Evolutionary conservation across 139 green algal genomes (phyloP).

Genomic region (Chlorella sorokiniana): DNA sequence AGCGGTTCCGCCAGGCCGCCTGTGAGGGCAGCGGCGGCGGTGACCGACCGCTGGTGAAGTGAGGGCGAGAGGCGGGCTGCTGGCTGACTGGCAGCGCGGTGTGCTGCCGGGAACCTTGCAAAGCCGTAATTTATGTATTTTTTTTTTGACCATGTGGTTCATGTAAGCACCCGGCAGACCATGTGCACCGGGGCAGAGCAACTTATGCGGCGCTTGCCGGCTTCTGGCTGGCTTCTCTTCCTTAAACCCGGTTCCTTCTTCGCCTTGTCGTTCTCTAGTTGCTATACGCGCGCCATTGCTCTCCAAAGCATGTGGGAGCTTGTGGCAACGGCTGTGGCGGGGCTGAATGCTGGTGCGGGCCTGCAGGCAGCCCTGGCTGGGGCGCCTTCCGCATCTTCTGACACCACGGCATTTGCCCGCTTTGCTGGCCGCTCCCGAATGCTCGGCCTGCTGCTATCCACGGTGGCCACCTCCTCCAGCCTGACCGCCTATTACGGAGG

Average conservation of each 20-base stretch:
- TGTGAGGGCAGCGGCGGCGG: conserved; percentile 45
- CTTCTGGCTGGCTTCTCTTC: neutral
- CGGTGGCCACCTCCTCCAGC: neutral
- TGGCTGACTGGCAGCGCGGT: too few species aligned
- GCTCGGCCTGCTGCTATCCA: conserved; percentile 22
- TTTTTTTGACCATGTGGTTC: too few species aligned
- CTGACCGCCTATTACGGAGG: conserved; percentile 12
- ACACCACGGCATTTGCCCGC: neutral
- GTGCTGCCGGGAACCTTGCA: too few species aligned
- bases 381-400: neutral
- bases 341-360: conserved; percentile 24
- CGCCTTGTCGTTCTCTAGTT: neutral
- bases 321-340: conserved; percentile 28
- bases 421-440: conserved; percentile 21
- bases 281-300: neutral
- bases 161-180: too few species aligned
- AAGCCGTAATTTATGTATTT: too few species aligned
- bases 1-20: conserved; percentile 44
- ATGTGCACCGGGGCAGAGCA: too few species aligned
- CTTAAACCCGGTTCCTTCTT: neutral
- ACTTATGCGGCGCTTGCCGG: too few species aligned
- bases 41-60: conserved; percentile 61
- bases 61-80: too few species aligned
- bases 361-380: conserved; percentile 28
- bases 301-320: conserved; percentile 37